Evolutionary conservation across 2,329 filamentous ascomycete species (phyloP).

Genomic region (Lecanicillium sp.): DNA sequence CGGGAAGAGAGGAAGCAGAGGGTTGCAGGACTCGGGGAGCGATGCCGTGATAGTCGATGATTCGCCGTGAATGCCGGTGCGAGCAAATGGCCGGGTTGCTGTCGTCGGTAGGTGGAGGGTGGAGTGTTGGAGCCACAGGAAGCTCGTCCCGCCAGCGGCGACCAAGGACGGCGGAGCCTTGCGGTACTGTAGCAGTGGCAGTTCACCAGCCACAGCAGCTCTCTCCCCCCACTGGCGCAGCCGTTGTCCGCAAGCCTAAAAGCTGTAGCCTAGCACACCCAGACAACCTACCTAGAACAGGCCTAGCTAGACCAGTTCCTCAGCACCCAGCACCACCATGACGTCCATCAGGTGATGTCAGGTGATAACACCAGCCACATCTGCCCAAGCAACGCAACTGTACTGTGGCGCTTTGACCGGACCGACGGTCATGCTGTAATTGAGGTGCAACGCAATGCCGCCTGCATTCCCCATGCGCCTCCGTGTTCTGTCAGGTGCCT

Average conservation of each 20-base stretch:
- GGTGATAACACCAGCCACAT: constrained; percentile 28
- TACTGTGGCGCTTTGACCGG: background rate
- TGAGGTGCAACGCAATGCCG: constrained; percentile 2
- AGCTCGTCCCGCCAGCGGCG: constrained; percentile 7
- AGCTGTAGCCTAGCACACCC: constrained; percentile 14
- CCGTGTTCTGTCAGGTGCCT: background rate
- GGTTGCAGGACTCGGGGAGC: background rate
- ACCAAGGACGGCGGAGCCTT: background rate
- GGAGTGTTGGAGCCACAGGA: constrained; percentile 8
- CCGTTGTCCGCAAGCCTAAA: constrained; percentile 3
- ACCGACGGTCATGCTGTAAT: constrained; percentile 4
- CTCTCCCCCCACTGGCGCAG: constrained; percentile 8
- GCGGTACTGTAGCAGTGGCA: background rate
- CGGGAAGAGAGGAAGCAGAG: background rate
- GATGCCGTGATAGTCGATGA: constrained; percentile 5
- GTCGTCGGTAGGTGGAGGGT: constrained; percentile 13
- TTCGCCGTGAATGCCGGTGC: constrained; percentile 5
- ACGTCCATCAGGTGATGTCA: constrained; percentile 18
- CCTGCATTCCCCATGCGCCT: constrained; percentile 11
- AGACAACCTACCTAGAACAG: too few relatives aligned
- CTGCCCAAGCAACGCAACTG: background rate
- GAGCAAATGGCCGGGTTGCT: constrained; percentile 6
- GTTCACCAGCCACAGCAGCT: constrained; percentile 3
- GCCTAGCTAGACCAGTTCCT: too few relatives aligned
- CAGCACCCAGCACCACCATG: background rate